A percentile compares a stretch with the other conserved stretches of the same genome.
These are phyloP conservation scores for Barnettozyma populi DNA, from an alignment of 805 yeast species.

Conservation along the genomic window DNA sequence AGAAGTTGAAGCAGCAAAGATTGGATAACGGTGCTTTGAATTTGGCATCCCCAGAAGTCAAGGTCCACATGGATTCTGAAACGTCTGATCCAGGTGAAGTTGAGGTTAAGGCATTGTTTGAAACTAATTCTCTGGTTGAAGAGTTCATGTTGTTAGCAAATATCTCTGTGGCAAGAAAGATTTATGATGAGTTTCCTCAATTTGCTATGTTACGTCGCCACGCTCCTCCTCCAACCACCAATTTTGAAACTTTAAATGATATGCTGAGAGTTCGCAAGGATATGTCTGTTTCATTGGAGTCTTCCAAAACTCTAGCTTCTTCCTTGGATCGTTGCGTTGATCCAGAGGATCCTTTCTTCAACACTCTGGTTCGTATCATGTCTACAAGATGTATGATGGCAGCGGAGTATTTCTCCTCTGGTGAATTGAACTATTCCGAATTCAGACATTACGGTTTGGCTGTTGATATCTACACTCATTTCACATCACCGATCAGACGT, in stretches of 20 bases:
- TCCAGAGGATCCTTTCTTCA: conserved; percentile 80
- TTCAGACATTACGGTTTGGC: conserved; percentile 97
- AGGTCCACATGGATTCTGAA: conserved; percentile 94
- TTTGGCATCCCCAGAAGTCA: conserved; percentile 96
- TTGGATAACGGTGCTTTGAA: conserved; percentile 94
- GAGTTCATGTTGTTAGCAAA: conserved; percentile 98
- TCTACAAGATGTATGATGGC: conserved; percentile 99
- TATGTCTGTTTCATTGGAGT: conserved; percentile 69
- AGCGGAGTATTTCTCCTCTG: conserved; percentile 94
- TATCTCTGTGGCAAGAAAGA: conserved; percentile 90
- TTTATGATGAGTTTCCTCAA: conserved; percentile 90
- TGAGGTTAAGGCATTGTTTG: conserved; percentile 80
- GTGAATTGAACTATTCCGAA: conserved; percentile 83
- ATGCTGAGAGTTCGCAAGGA: conserved; percentile 80
- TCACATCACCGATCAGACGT: conserved; percentile 96
- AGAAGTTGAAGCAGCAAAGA: conserved; percentile 77
- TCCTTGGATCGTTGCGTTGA: conserved; percentile 87
- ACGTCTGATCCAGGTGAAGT: conserved; percentile 96
- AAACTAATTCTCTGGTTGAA: conserved; percentile 93
- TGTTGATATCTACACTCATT: conserved; percentile 95
- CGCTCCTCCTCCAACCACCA: conserved; percentile 93
- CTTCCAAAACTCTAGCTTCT: conserved; percentile 88
- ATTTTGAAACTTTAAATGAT: conserved; percentile 84
- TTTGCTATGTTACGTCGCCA: conserved; percentile 98
- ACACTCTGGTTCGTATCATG: conserved; percentile 90